phyloP scores from a whole-genome alignment of 2,329 filamentous ascomycete genomes.

The Elsinoe australis region DNA sequence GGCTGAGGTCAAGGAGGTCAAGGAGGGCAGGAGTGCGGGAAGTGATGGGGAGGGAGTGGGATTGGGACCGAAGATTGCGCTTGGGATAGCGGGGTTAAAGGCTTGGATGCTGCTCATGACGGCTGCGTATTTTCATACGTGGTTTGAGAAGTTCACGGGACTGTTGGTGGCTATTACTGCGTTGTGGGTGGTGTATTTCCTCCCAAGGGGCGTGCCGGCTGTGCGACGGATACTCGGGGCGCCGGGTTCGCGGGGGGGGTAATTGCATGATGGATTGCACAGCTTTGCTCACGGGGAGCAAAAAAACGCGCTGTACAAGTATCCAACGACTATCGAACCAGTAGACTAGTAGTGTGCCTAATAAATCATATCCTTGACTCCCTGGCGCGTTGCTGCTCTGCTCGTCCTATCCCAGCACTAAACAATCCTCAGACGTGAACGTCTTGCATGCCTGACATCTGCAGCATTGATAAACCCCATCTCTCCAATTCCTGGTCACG shows the following conservation, averaged over 20 bases:
- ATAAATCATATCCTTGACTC: constrained; percentile 5
- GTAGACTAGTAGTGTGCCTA: constrained; percentile 5
- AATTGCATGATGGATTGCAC: neutral
- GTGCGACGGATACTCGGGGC: constrained; percentile 39
- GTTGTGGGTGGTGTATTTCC: constrained; percentile 42
- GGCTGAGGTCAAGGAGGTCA: constrained; percentile 36
- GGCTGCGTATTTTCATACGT: constrained; percentile 96
- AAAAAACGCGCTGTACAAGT: constrained; percentile 4
- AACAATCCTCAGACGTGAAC: neutral
- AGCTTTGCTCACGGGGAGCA: neutral
- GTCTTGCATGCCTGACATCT: neutral
- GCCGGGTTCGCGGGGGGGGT: constrained; percentile 31
- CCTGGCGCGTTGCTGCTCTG: constrained; percentile 5
- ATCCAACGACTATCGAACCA: no score
- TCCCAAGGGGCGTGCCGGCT: constrained; percentile 39
- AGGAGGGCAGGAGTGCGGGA: constrained; percentile 39
- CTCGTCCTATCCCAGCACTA: neutral
- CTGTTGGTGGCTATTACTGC: constrained; percentile 41
- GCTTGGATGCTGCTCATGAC: constrained; percentile 99
- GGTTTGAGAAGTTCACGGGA: constrained; percentile 76
- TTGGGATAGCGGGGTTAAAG: constrained; percentile 60
- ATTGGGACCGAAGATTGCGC: constrained; percentile 47
- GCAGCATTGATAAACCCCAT: neutral
- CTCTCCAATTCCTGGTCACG: no score
- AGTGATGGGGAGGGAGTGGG: constrained; percentile 30